Evolutionary conservation across 2,329 filamentous ascomycete species (phyloP), one percentile per base, ranked within the genome.

Genomic region (Stagonosporopsis tanaceti): DNA sequence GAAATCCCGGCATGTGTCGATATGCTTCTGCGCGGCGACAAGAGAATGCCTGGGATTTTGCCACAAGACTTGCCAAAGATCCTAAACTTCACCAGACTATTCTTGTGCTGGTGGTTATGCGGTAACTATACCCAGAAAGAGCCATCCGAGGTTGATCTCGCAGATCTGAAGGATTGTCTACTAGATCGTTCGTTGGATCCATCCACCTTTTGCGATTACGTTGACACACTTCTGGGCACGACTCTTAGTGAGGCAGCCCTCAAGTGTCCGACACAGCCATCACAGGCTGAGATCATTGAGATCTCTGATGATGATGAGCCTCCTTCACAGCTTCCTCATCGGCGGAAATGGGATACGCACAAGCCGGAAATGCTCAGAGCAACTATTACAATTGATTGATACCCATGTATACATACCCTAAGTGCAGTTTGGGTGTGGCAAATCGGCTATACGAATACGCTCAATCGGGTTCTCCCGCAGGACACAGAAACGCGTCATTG

Each of bases 91-190:
- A 69, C 71, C 2, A 70, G 53, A 12, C 51, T 78, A 0, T 78
- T 76, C 40, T 41, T 75, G 8, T 76, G 67, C 25, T 78, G 75
- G 75, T 74, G 69, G 69, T 47, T 71, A 6, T 68, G 63, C 25
- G 61, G 60, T n/a, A 60, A 72, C 28, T 70, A 62, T 35, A 56
- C 65, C 17, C 32, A 48, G 20, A 53, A 50, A 11, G 30, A 56
- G n/a, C 52, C 64, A 4, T 45, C 61, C 0, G 28, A 41, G 6
- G 27, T 12, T 52, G 53, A 62, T 2, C 57, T 74, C 0, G 42
- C 63, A 27, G 65, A 71, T 28, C 45, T 74, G 1, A 41, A 34
- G 25, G n/a, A 27, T 6, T 62, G 57, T 35, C 48, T 73, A 1
- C 39, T 59, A 12, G 34, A 59, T 5, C 53, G 53, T 7, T 51